Conservation (phyloP, 2,329 filamentous ascomycete genomes). For the Westerdykella ornata region DNA sequence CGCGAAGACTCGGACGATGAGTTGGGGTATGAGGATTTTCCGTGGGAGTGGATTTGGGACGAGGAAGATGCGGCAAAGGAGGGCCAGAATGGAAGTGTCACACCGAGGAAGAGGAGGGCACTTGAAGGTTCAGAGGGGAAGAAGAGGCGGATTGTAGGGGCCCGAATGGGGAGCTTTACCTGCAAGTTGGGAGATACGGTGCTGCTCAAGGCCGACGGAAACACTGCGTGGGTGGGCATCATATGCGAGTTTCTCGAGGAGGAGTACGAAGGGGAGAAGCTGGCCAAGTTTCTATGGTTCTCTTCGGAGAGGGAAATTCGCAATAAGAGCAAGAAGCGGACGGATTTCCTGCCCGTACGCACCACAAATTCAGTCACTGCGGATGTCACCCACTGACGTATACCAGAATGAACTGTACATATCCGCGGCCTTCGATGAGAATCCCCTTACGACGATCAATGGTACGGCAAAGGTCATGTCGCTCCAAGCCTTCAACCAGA, state of each 20-base stretch:
- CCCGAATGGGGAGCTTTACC: constrained; percentile 72
- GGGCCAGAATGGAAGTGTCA: constrained; percentile 14
- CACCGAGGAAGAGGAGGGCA: constrained; percentile 31
- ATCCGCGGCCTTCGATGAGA: constrained; percentile 78
- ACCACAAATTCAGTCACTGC: neutral
- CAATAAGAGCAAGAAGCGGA: constrained; percentile 73
- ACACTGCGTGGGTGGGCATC: constrained; percentile 88
- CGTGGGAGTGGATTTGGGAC: constrained; percentile 54
- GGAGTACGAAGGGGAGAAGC: constrained; percentile 57
- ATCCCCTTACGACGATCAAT: constrained; percentile 81
- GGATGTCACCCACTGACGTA: constrained; percentile 10
- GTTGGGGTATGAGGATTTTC: constrained; percentile 50
- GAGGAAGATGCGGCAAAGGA: constrained; percentile 13
- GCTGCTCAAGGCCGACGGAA: constrained; percentile 80
- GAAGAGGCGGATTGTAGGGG: constrained; percentile 62
- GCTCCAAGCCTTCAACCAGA: constrained; percentile 56
- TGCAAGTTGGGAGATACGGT: constrained; percentile 78
- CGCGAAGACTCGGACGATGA: constrained; percentile 87
- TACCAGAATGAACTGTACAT: constrained; percentile 82
- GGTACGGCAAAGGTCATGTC: constrained; percentile 81
- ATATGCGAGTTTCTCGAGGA: constrained; percentile 74
- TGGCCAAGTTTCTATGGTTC: constrained; percentile 93
- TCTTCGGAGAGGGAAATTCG: constrained; percentile 83
- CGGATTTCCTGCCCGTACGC: constrained; percentile 64
- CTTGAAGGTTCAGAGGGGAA: constrained; percentile 7